These are phyloP conservation scores for Apiospora koreana DNA, from an alignment of 2,329 filamentous ascomycete genomes.

Conservation along the genomic window DNA sequence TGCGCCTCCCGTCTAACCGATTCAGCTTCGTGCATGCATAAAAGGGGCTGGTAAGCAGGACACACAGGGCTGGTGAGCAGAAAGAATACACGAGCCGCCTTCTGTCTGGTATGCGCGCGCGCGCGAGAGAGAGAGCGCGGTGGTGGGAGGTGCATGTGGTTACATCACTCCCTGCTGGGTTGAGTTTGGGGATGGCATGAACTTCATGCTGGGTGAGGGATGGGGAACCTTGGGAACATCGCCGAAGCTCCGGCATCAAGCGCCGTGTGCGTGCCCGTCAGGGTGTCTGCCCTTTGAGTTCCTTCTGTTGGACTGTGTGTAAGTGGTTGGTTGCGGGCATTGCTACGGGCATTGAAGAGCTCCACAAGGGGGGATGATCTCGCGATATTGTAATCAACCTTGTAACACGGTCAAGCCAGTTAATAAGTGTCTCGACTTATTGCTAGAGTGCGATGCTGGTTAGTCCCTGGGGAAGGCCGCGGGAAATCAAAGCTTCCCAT, in stretches of 20 bases:
- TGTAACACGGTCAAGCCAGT: not conserved
- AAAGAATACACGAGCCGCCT: not conserved
- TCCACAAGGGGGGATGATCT: not conserved
- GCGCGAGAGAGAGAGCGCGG: not conserved
- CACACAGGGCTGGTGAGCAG: not conserved
- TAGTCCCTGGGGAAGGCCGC: not conserved
- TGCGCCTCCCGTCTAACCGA: not conserved
- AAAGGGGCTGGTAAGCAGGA: not conserved
- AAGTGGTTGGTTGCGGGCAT: not conserved
- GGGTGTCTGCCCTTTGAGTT: not conserved
- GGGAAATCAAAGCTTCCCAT: not conserved
- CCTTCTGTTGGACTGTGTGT: not conserved
- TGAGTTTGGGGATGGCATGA: slow-evolving; percentile 2
- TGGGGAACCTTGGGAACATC: not conserved
- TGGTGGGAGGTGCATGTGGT: not conserved
- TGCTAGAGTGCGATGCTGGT: not conserved
- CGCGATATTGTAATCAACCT: not conserved
- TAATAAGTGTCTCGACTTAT: not conserved
- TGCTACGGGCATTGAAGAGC: not conserved
- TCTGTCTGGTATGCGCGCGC: not conserved
- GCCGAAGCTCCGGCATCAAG: not conserved
- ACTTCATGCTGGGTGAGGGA: slow-evolving; percentile 1
- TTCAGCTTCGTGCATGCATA: slow-evolving; percentile 2
- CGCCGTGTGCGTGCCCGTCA: slow-evolving; percentile 1
- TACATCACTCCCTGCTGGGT: not conserved